Evolutionary conservation across 2,329 filamentous ascomycete genomes (phyloP), one percentile per base, ranked within the genome.

Genomic region (Scedosporium boydii): DNA sequence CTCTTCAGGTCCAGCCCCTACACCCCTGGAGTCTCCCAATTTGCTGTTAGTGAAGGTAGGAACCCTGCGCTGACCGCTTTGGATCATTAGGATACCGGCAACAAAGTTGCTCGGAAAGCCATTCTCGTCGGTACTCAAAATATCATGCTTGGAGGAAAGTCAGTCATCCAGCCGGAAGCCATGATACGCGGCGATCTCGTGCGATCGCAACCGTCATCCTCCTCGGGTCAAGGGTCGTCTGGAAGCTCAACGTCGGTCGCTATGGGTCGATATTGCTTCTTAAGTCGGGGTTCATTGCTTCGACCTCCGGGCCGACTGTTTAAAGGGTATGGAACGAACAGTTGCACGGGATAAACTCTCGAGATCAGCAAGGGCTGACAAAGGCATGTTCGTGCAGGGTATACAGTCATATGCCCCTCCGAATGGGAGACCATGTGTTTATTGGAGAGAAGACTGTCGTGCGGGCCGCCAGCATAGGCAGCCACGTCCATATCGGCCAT

Each of bases 61-160:
- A 6, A 14, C 16, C 16, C 23, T 6, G 61, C 48, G 27, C 60
- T 60, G 64, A 53, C 64, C 63, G 61, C 58, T 12, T 58, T 44
- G 42, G 55, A 27, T 41, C 61, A 1, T 27, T 68, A 96, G 93
- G 93, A 98, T 77, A 96, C 93, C 2, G 95, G 95, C 68, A 99
- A 99, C 83, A 98, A 98, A 79, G 95, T 99, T 70, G 93, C 93
- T 46, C 91, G 95, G 67, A 91, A 91, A 68, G 90, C 91, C 65
- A 87, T 89, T 72, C 91, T 99, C 68, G 90, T 96, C 70, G 95
- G 95, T 70, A 97, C 93, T 23, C 92, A 96, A 69, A 96, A 98
- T 77, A 98, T 99, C 76, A 96, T 96, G 76, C 88, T 99, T 1
- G 95, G 92, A 68, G 95, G 95, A 66, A 96, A 91, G 76, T 96